A percentile compares a stretch with the other conserved stretches of the same genome.
Conservation (phyloP, 352 stramenopile genomes). For the Aphanomyces cochlioides region DNA sequence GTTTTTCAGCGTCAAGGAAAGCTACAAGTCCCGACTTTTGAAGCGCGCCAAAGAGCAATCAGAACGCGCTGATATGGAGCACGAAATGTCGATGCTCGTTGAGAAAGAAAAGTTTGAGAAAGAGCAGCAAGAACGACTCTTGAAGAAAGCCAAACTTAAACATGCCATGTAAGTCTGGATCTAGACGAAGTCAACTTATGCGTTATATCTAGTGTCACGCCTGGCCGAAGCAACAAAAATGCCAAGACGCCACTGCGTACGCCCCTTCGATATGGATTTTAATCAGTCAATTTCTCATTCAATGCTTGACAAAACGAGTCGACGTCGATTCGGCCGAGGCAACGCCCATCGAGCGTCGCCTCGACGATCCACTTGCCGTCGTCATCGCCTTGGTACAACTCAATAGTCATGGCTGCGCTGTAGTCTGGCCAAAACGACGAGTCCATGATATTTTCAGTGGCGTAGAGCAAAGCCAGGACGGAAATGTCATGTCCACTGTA, state of each 20-base stretch:
- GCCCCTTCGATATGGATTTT: slow-evolving; percentile 73
- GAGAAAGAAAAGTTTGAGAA: slow-evolving; percentile 29
- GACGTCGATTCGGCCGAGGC: background rate
- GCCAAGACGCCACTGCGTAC: slow-evolving; percentile 52
- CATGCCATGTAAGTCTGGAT: slow-evolving; percentile 25
- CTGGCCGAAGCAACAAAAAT: slow-evolving; percentile 41
- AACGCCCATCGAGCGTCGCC: slow-evolving; percentile 45
- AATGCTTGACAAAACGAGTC: background rate
- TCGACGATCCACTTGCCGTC: slow-evolving; percentile 54
- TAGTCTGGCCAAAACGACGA: slow-evolving; percentile 68
- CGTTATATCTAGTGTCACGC: slow-evolving; percentile 52
- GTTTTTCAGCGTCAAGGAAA: slow-evolving; percentile 99
- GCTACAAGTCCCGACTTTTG: slow-evolving; percentile 89
- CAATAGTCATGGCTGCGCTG: slow-evolving; percentile 56
- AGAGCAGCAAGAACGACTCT: slow-evolving; percentile 31
- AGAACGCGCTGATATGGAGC: slow-evolving; percentile 72
- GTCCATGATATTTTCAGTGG: slow-evolving; percentile 42
- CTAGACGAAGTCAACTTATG: background rate
- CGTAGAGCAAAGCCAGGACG: slow-evolving; percentile 69
- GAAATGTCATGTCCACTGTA: slow-evolving; percentile 84
- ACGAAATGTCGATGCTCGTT: slow-evolving; percentile 58
- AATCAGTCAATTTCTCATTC: slow-evolving; percentile 17
- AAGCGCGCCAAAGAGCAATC: slow-evolving; percentile 85
- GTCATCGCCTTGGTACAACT: slow-evolving; percentile 61
- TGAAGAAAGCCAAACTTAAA: slow-evolving; percentile 30